Evolutionary conservation across 495 filamentous ascomycete species (phyloP), one percentile per base, ranked within the genome.

Genomic region (Aspergillus kassunensis): DNA sequence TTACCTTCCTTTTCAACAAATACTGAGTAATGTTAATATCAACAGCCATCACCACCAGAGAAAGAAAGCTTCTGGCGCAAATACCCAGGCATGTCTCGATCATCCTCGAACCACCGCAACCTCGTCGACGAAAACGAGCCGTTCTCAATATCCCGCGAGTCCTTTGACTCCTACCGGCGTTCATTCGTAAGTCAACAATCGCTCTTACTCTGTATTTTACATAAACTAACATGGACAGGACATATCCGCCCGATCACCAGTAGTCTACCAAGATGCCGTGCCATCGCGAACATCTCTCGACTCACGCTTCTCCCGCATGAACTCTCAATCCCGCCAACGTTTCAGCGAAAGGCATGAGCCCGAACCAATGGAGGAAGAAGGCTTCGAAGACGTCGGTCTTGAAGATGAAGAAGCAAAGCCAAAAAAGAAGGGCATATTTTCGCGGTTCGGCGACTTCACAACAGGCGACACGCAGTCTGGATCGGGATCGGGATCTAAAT

Each of bases 131-230:
- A 92, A 51, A 89, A 90, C 62, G 93, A 97, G 61, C 91, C 89
- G 19, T 98, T 98, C 70, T 89, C 87, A 45, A 98, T 98, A 70
- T 96, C 93, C 25, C 84, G 93, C 58, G 93, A 98, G 71, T 96
- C 91, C 8, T 98, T 97, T 67, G 93, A 98, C 66, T 96, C 92
- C 23, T 98, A 98, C 66, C 81, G 93, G 44, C 85, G 93, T 54
- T 97, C 93, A 51, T 98, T 98, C 74, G 91, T 95, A 79, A 49
- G 87, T 75, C 25, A 19, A 51, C 30, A 20, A 3, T 15, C 41
- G 30, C n/a, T n/a, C 21, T 6, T 16, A 0, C 18, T 31, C 50
- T 27, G 10, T 20, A 25, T 8, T 12, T 8, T 19, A 25, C 35
- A 36, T 25, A 30, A 37, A 49, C 58, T 62, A 13, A 59, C 25